Base-by-base conservation (phyloP, 202 grass and related monocot genomes). In the Eragrostis tef region DNA sequence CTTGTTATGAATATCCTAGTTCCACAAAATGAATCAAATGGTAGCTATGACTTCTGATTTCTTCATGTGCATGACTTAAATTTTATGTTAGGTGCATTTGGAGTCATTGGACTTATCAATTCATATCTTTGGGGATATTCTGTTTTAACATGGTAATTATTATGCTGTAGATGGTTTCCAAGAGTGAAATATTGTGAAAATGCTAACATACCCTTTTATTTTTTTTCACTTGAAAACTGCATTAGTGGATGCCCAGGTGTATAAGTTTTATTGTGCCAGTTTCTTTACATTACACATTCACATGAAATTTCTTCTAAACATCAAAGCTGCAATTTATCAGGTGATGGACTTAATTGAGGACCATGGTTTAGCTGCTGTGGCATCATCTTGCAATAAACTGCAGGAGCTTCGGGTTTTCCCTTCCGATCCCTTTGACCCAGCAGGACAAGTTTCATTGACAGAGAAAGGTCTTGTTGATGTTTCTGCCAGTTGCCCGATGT, bases 341-440 rank as follows among this genome's bases (percentile, higher is more conserved):
- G 91, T 92, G 62, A 86, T 89, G 87, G 89, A 94, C 50, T 77
- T 84, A 16, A 93, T 97, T 43, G 91, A 89, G 51, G 94, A 97
- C 47, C 48, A 52, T 71, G 94, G 94, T 51, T 65, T 97, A 41
- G 77, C 75, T 89, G 83, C 71, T 31, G 91, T 97, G 79, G 94
- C 88, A 86, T 88, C 91, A 64, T 89, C 87, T 70, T 97, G 94
- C 84, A 88, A 89, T 71, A 86, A 89, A 72, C 83, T 97, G 58
- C 85, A 84, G 81, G 91, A 97, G 78, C 75, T 97, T 57, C 82
- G 94, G 57, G 89, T 97, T 64, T 94, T 97, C 47, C 94, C 89
- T 63, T 89, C 84, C 74, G 62, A 86, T 78, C 84, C 81, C 48
- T 82, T 75, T 52, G 91, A 88, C 64, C 46, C 43, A 11, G 86